A percentile compares a stretch with the other conserved stretches of the same genome.
These are phyloP conservation scores for Oldenlandia corymbosa DNA, from an alignment of 257 asterid genomes.

Conservation along the genomic window DNA sequence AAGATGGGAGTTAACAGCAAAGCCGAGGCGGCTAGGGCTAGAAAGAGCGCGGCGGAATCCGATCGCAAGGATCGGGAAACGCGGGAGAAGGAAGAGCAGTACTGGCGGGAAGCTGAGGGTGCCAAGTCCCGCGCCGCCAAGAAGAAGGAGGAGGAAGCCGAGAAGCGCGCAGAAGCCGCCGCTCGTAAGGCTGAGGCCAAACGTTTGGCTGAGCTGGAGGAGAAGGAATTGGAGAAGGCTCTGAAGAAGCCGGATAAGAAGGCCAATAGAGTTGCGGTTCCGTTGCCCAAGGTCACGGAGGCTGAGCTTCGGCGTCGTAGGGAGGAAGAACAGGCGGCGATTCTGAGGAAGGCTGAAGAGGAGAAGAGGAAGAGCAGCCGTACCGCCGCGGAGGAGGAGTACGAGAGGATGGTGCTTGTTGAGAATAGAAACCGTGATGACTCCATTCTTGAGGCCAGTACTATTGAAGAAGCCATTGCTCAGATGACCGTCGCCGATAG, in stretches of 20 bases:
- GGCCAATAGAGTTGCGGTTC: slow-evolving; percentile 64
- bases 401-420: slow-evolving; percentile 60
- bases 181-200: slow-evolving; percentile 89
- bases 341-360: slow-evolving; percentile 62
- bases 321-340: slow-evolving; percentile 73
- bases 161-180: slow-evolving; percentile 71
- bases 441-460: slow-evolving; percentile 65
- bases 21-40: slow-evolving; percentile 89
- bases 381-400: slow-evolving; percentile 76
- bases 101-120: slow-evolving; percentile 98
- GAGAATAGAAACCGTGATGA: slow-evolving; percentile 77
- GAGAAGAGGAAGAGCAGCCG: slow-evolving; percentile 65
- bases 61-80: slow-evolving; percentile 81
- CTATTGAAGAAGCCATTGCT: slow-evolving; percentile 82
- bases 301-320: slow-evolving; percentile 58
- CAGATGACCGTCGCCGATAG: slow-evolving; percentile 51
- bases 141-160: slow-evolving; percentile 86
- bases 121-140: slow-evolving; percentile 80
- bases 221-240: slow-evolving; percentile 67
- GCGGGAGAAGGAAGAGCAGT: slow-evolving; percentile 73
- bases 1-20: slow-evolving; percentile 92
- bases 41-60: slow-evolving; percentile 57
- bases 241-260: slow-evolving; percentile 78
- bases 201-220: slow-evolving; percentile 79
- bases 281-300: slow-evolving; percentile 87